These are phyloP conservation scores for Paecilomyces variotii DNA, from an alignment of 2,329 filamentous ascomycete species.

Conservation along the genomic window DNA sequence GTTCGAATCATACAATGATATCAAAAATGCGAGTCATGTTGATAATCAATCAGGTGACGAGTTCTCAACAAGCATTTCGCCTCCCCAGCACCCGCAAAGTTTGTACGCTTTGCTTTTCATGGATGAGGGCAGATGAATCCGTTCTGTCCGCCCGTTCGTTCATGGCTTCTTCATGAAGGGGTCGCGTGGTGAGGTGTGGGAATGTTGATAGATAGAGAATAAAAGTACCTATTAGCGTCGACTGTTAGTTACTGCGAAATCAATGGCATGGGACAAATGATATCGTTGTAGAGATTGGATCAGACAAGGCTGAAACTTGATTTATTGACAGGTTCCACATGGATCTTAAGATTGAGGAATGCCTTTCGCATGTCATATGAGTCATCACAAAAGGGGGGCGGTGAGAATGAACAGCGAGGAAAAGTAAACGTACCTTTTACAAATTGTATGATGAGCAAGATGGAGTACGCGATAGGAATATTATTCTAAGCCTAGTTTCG, in stretches of 20 bases:
- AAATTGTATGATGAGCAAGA: not conserved
- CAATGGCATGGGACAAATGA: conserved; percentile 3
- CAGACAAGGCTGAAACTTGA: conserved; percentile 66
- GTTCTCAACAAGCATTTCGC: conserved; percentile 59
- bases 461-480: not conserved
- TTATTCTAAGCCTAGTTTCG: not conserved
- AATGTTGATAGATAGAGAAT: conserved; percentile 5
- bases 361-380: conserved; percentile 55
- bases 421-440: conserved; percentile 36
- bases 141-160: conserved; percentile 64
- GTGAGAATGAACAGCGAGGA: conserved; percentile 1
- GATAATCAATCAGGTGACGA: conserved; percentile 51
- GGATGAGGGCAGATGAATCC: conserved; percentile 45
- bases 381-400: conserved; percentile 50
- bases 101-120: conserved; percentile 55
- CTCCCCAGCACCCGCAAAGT: conserved; percentile 49
- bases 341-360: conserved; percentile 60
- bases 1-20: not conserved
- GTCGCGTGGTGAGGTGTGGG: conserved; percentile 10
- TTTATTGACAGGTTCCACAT: conserved; percentile 55
- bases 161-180: conserved; percentile 52
- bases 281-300: conserved; percentile 20
- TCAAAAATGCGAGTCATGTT: not conserved
- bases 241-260: conserved; percentile 19
- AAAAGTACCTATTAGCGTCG: conserved; percentile 23